These are phyloP conservation scores for Penicillium riverlandense DNA, from an alignment of 495 filamentous ascomycete species.

Conservation along the genomic window DNA sequence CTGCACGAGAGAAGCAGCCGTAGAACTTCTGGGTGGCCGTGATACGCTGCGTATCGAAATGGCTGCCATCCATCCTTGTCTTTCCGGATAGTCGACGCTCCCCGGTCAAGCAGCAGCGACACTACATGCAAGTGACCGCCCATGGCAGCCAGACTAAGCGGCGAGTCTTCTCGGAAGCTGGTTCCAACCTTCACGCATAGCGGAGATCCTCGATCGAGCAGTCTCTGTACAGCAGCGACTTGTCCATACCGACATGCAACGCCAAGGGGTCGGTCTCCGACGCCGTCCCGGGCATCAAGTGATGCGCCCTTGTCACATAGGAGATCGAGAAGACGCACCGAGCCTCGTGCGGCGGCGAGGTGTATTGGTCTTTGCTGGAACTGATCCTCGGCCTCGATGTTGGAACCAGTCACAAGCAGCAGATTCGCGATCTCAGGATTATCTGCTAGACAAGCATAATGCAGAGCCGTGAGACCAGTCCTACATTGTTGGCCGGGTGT, in stretches of 20 bases:
- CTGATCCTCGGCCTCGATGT: constrained; percentile 28
- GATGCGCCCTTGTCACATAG: constrained; percentile 31
- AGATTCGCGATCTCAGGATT: constrained; percentile 28
- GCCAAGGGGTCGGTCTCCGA: constrained; percentile 32
- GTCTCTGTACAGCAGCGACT: constrained; percentile 24
- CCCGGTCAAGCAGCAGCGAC: constrained; percentile 24
- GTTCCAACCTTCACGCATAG: constrained; percentile 18
- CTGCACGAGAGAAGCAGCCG: constrained; percentile 15
- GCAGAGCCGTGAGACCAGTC: constrained; percentile 27
- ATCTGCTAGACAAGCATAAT: constrained; percentile 37
- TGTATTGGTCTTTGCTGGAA: constrained; percentile 33
- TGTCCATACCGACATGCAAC: constrained; percentile 30
- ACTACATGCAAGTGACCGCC: constrained; percentile 31
- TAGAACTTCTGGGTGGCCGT: constrained; percentile 31
- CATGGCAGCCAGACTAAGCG: constrained; percentile 35
- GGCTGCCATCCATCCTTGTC: constrained; percentile 36
- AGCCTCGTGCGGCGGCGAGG: constrained; percentile 24
- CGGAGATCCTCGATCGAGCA: constrained; percentile 32
- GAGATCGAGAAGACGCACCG: constrained; percentile 24
- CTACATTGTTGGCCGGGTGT: constrained; percentile 22
- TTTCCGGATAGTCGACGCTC: constrained; percentile 29
- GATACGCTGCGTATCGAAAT: constrained; percentile 30
- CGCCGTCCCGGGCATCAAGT: constrained; percentile 29
- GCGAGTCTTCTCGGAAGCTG: constrained; percentile 31
- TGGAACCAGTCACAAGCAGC: constrained; percentile 31